Base-by-base conservation (phyloP, 2,329 filamentous ascomycete genomes). In the Raffaelea albimanens region DNA sequence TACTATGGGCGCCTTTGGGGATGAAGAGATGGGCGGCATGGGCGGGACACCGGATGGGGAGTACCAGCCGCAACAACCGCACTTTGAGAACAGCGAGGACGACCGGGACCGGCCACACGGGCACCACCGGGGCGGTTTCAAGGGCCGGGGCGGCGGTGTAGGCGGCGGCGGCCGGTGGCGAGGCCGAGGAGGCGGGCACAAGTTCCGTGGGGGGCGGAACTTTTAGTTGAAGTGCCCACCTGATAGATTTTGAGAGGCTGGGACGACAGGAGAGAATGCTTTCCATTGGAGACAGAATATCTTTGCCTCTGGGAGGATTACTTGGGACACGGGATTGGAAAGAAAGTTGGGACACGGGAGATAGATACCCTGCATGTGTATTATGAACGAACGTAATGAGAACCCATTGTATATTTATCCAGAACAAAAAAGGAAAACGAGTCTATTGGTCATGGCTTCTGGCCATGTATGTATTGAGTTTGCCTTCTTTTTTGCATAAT, bases 11-110 rank as follows among this genome's bases (percentile, higher is more conserved):
- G 43, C 25, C 5, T 42, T 25, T 13, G 47, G 13, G 20, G 42
- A 54, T 59, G 47, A 55, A n/a, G 58, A 59, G 31, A 60, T 61
- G 29, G 61, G 57, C 50, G 57, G 57, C 42, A 58, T n/a, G n/a
- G n/a, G 57, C 29, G 52, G 60, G 52, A 56, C 63, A 53, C 55
- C 68, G 44, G 66, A 70, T 19, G 57, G 59, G 20, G 57, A 54
- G 39, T 38, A 41, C 14, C 23, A 46, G n/a, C 44, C 38, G 11
- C 25, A 36, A 16, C 39, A 42, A n/a, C n/a, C n/a, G n/a, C n/a
- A n/a, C n/a, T n/a, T n/a, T 14, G 18, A 3, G 2, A 21, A 43
- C 13, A 31, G n/a, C 22, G 40, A 45, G 41, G 36, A 38, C 36
- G 29, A 48, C 3, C 29, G n/a, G 16, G 23, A 22, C 40, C 7